A percentile compares a stretch with the other conserved stretches of the same genome.
These are phyloP conservation scores for Oryza meridionalis DNA, from an alignment of 176 grass and related monocot genomes.

Conservation along the genomic window DNA sequence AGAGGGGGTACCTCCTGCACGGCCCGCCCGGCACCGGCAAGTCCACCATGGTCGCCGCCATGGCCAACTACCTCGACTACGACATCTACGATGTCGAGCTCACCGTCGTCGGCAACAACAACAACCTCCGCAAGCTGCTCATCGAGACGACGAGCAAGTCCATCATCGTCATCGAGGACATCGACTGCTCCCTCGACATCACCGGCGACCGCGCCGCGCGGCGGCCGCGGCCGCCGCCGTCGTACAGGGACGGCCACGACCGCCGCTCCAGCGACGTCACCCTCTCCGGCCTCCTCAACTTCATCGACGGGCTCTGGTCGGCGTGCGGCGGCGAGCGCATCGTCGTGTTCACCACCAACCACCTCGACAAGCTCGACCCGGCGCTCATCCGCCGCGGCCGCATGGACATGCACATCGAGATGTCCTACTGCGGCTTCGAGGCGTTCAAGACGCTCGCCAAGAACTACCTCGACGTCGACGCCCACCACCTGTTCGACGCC, in stretches of 20 bases:
- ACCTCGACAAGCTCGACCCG: constrained; percentile 43
- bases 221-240: no score
- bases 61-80: constrained; percentile 40
- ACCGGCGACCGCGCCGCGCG: not conserved
- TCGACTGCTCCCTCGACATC: constrained; percentile 67
- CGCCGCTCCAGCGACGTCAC: constrained; percentile 24
- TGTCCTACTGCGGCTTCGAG: constrained; percentile 52
- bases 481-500: constrained; percentile 20
- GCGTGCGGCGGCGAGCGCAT: constrained; percentile 44
- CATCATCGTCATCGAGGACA: constrained; percentile 72
- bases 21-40: constrained; percentile 31
- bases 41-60: constrained; percentile 40
- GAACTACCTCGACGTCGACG: constrained; percentile 28
- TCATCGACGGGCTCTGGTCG: constrained; percentile 61
- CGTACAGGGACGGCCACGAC: not conserved
- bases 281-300: constrained; percentile 54
- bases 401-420: constrained; percentile 66
- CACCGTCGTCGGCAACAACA: constrained; percentile 18
- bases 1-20: constrained; percentile 25
- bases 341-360: constrained; percentile 53
- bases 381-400: constrained; percentile 48
- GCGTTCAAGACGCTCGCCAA: constrained; percentile 37
- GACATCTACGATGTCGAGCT: constrained; percentile 41
- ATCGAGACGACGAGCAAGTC: constrained; percentile 39
- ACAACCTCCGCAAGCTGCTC: constrained; percentile 38